Percentiles rank a stretch among this genome's conserved stretches.
Conservation (phyloP, 2,329 filamentous ascomycete genomes). For the Colletotrichum lentis region DNA sequence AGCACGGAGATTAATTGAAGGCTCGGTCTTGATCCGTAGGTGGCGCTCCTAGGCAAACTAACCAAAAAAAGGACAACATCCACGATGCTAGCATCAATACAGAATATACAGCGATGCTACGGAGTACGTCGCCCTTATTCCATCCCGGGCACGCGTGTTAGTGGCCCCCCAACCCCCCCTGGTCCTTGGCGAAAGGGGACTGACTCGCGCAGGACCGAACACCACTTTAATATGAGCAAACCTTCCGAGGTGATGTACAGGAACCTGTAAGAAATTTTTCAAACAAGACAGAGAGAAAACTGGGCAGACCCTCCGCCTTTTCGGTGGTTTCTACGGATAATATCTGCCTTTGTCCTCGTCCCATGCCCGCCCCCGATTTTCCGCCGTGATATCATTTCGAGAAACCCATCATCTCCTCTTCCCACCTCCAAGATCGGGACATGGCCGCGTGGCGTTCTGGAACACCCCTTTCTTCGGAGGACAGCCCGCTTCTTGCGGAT, state of each 20-base stretch:
- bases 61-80: conserved; percentile 22
- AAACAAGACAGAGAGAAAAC: background rate
- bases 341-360: no score
- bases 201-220: conserved; percentile 20
- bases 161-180: background rate
- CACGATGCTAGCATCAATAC: conserved; percentile 2
- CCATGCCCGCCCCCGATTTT: conserved; percentile 5
- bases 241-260: no score
- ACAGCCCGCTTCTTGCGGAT: conserved; percentile 9
- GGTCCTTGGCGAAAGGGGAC: conserved; percentile 10
- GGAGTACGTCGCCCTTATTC: background rate
- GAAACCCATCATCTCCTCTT: background rate
- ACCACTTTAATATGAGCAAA: conserved; percentile 20
- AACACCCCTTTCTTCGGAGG: conserved; percentile 10
- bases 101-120: conserved; percentile 19
- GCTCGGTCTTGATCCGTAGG: conserved; percentile 25
- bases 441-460: conserved; percentile 8
- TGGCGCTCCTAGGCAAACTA: conserved; percentile 2
- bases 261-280: no score
- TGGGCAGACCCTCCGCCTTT: background rate
- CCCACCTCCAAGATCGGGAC: conserved; percentile 5
- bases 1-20: conserved; percentile 17
- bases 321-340: background rate
- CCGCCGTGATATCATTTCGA: conserved; percentile 1
- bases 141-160: conserved; percentile 8